Percentiles rank a stretch among this genome's conserved stretches.
Evolutionary conservation across 148 eudicot species (phyloP).

Genomic region (Agrostemma githago): DNA sequence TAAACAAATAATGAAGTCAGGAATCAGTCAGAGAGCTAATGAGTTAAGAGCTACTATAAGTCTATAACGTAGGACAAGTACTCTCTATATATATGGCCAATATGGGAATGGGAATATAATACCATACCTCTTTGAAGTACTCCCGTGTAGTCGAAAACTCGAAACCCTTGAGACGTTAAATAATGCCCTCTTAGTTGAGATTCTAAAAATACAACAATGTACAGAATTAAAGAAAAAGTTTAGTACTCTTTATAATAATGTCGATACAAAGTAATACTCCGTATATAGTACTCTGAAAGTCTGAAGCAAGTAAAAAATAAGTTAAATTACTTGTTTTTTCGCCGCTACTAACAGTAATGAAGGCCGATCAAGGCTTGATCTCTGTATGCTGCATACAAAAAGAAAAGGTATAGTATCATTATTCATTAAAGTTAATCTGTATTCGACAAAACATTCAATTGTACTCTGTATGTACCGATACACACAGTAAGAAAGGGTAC

Average conservation of each 20-base stretch:
- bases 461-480: too few species aligned
- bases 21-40: constrained; percentile 23
- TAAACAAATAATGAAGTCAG: constrained; percentile 10
- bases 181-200: background rate
- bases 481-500: background rate
- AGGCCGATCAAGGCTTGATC: background rate
- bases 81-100: too few species aligned
- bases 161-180: background rate
- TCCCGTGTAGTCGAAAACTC: background rate
- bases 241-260: too few species aligned
- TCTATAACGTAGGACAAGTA: background rate
- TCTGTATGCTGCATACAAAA: too few species aligned
- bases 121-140: constrained; percentile 1
- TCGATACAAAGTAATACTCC: too few species aligned
- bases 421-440: too few species aligned
- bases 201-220: constrained; percentile 1
- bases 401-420: too few species aligned
- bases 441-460: too few species aligned
- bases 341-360: background rate
- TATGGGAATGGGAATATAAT: constrained; percentile 5
- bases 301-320: background rate
- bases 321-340: background rate
- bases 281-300: too few species aligned
- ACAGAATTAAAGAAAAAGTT: background rate
- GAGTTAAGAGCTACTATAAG: background rate